Base-by-base conservation (phyloP, 129 eudicot genomes). In the Pittosporum tobira region DNA sequence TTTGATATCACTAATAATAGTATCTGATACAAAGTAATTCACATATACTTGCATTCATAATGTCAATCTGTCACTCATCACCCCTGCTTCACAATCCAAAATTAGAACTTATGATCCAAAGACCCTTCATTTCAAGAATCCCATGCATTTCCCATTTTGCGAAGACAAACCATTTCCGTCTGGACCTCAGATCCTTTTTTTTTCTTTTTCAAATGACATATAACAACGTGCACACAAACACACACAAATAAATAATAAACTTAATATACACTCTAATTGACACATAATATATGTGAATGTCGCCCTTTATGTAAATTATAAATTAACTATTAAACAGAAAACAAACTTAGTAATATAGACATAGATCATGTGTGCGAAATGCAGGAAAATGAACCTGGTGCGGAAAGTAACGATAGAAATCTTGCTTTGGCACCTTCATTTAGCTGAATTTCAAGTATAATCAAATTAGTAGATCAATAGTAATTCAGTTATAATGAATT, bases 371-470 rank as follows among this genome's bases (percentile, higher is more conserved):
- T 49, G 28, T 37, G 25, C 22, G 48, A 12, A 1, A 60, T 42
- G 62, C 24, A 53, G 18, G 29, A 46, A 21, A 64, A 62, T 30
- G 45, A 64, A 88, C 96, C 96, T 80, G 74, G 75, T 6, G 73
- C 50, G 0, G 94, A 71, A 62, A 88, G 78, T 49, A 73, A 63
- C 14, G 79, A 61, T 44, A 83, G 55, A 25, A 82, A 29, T 31
- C 85, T 44, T 66, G 73, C 76, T 51, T 63, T 78, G 31, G 65
- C 68, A 28, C 77, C 76, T 42, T 80, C 81, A 48, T 61, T 75
- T 4, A 57, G 64, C 94, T 88, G 77, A 70, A 42, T 65, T 48
- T 57, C 30, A 62, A 46, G 64, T 57, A 48, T 36, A 10, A 71
- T 42, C 26, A 11, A 58, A 47, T 62, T 22, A 34, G 67, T 25